phyloP scores from a whole-genome alignment of 805 yeast species.

The Metschnikowia vanudenii region DNA sequence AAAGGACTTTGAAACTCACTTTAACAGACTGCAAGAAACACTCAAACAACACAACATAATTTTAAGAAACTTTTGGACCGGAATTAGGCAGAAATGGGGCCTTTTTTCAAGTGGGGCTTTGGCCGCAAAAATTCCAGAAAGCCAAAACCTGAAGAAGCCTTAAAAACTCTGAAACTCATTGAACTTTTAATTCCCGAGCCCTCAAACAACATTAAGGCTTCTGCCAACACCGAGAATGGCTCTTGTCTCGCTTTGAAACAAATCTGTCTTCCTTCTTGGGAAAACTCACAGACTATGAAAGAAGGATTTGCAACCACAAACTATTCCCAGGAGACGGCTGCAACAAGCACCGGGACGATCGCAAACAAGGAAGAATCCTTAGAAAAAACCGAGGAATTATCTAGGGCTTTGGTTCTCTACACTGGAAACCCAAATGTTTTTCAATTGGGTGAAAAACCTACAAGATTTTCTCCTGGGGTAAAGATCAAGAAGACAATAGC shows the following conservation, averaged over 20 bases:
- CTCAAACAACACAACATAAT: background rate
- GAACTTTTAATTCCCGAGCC: background rate
- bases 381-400: background rate
- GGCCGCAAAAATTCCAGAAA: background rate
- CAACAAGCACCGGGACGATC: background rate
- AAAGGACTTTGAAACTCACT: background rate
- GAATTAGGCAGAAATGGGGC: background rate
- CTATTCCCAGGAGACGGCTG: background rate
- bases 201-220: background rate
- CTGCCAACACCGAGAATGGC: background rate
- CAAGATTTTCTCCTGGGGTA: background rate
- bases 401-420: background rate
- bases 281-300: background rate
- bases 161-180: background rate
- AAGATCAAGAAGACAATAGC: background rate
- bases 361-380: background rate
- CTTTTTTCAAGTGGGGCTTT: background rate
- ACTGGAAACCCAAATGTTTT: background rate
- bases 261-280: background rate
- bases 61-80: background rate
- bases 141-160: background rate
- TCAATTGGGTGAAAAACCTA: background rate
- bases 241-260: background rate
- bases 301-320: background rate
- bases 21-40: background rate